These are phyloP conservation scores for Juglanconis juglandina DNA, from an alignment of 2,329 filamentous ascomycete species.

Conservation along the genomic window DNA sequence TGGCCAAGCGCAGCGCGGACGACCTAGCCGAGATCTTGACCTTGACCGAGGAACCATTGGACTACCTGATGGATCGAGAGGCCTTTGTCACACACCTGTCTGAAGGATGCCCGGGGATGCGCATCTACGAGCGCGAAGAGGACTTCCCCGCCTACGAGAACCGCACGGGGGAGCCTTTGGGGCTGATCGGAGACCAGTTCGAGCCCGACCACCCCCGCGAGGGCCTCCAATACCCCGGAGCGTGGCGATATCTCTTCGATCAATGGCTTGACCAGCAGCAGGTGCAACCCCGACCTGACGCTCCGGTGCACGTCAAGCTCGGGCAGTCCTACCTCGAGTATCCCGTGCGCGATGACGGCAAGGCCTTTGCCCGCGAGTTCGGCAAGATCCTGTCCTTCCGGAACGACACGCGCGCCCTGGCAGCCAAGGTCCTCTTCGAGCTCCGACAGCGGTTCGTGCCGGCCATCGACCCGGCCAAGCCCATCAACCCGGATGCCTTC, in stretches of 20 bases:
- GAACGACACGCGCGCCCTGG: conserved; percentile 27
- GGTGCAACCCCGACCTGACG: conserved; percentile 11
- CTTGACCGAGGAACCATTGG: conserved; percentile 25
- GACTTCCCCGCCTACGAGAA: conserved; percentile 27
- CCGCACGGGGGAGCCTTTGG: conserved; percentile 19
- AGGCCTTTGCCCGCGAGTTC: conserved; percentile 30
- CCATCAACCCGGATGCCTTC: conserved; percentile 25
- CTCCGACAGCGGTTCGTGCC: conserved; percentile 22
- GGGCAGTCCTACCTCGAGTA: conserved; percentile 36
- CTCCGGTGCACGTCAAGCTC: conserved; percentile 26
- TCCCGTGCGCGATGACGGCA: conserved; percentile 33
- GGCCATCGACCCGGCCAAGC: conserved; percentile 23
- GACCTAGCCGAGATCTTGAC: conserved; percentile 31
- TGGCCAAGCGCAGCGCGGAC: conserved; percentile 31
- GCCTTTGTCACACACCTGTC: conserved; percentile 25
- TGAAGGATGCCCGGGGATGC: conserved; percentile 27
- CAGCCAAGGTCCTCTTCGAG: conserved; percentile 26
- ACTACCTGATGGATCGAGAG: conserved; percentile 28
- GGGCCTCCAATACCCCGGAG: conserved; percentile 22
- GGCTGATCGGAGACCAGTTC: conserved; percentile 29
- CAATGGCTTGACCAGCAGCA: conserved; percentile 26
- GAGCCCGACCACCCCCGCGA: conserved; percentile 27
- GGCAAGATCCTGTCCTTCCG: conserved; percentile 33
- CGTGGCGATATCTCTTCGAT: conserved; percentile 29
- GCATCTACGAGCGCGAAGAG: conserved; percentile 25